These are phyloP conservation scores for Fraxinus nigra DNA, from an alignment of 305 asterid genomes.

Conservation along the genomic window DNA sequence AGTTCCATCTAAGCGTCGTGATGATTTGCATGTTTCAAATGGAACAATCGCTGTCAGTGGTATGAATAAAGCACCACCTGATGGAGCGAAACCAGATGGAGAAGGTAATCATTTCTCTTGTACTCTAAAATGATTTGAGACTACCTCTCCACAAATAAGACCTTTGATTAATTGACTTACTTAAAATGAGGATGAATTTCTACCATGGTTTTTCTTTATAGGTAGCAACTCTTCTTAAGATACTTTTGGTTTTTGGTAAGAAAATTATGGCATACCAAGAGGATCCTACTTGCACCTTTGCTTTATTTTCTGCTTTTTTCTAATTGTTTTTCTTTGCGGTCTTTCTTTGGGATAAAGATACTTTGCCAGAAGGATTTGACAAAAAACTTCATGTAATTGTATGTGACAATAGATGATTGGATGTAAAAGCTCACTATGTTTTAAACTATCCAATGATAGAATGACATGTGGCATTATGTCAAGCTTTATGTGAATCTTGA, in stretches of 20 bases:
- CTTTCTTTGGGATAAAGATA: background rate
- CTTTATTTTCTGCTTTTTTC: background rate
- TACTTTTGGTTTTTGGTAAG: background rate
- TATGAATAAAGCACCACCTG: conserved; percentile 31
- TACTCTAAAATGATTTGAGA: conserved; percentile 14
- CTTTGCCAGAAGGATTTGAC: too few relatives aligned
- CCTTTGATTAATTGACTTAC: background rate
- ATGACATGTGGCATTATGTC: too few relatives aligned
- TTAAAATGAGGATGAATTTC: background rate
- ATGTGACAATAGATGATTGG: too few relatives aligned
- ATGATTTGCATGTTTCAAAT: conserved; percentile 40
- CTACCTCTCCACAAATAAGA: background rate
- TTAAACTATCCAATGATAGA: too few relatives aligned
- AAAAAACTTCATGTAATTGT: too few relatives aligned
- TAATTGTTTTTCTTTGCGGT: background rate
- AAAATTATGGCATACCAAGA: background rate
- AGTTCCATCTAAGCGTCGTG: conserved; percentile 72
- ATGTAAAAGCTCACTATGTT: too few relatives aligned
- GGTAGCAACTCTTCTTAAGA: background rate
- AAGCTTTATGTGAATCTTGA: too few relatives aligned
- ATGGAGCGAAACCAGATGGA: conserved; percentile 31
- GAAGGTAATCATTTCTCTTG: conserved; percentile 47
- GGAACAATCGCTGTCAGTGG: conserved; percentile 28
- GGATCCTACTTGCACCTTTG: background rate
- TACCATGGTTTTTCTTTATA: background rate